Conservation (phyloP, 139 green algal species). For the Gonium pectorale region DNA sequence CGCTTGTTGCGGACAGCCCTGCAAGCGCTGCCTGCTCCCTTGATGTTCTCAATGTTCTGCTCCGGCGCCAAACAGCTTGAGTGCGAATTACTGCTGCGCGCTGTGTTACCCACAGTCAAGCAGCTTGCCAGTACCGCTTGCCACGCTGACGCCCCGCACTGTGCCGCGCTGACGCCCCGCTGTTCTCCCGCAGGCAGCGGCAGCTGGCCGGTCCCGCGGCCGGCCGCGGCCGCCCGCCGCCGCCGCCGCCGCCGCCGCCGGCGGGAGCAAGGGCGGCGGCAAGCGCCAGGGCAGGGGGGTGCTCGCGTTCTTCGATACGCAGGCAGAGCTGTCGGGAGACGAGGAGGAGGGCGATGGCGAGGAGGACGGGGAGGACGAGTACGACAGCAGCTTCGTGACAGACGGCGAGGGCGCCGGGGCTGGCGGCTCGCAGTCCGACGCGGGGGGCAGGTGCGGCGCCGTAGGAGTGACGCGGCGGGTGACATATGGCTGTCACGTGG, state of each 20-base stretch:
- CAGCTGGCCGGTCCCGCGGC: neutral
- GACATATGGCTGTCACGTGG: too few relatives aligned
- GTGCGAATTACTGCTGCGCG: too few relatives aligned
- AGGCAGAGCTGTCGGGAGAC: slow-evolving; percentile 34
- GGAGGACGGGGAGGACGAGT: slow-evolving; percentile 25
- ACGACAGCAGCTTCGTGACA: slow-evolving; percentile 43
- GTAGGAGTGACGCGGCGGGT: too few relatives aligned
- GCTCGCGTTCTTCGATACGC: slow-evolving; percentile 7
- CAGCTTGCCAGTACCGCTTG: too few relatives aligned
- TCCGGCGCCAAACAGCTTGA: too few relatives aligned
- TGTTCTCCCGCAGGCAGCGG: neutral
- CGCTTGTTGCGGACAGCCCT: too few relatives aligned
- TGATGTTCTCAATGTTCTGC: too few relatives aligned
- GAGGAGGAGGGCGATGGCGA: slow-evolving; percentile 10
- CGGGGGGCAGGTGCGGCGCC: slow-evolving; percentile 4
- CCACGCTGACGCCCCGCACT: too few relatives aligned
- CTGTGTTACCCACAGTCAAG: too few relatives aligned
- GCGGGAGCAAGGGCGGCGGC: neutral
- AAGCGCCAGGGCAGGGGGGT: neutral
- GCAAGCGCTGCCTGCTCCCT: too few relatives aligned
- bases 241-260: neutral
- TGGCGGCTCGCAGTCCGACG: slow-evolving; percentile 5
- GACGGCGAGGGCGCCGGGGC: neutral
- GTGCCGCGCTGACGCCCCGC: too few relatives aligned
- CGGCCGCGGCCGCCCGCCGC: neutral